These are phyloP conservation scores for Pseudopyrenochaeta lycopersici DNA, from an alignment of 2,329 filamentous ascomycete species.

Conservation along the genomic window DNA sequence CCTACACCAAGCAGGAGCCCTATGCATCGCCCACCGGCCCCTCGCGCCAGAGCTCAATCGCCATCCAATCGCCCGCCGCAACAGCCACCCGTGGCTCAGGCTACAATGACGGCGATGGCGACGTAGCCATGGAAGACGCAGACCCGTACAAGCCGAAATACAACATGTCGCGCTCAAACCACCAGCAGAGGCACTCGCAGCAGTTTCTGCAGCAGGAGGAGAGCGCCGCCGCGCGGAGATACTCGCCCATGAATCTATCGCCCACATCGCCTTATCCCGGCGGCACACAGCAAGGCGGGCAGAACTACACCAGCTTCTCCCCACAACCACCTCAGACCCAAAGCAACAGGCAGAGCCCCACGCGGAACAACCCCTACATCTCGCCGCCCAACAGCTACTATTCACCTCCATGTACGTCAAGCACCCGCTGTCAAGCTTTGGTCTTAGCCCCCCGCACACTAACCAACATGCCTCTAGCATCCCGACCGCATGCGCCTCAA, in stretches of 20 bases:
- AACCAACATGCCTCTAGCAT: conserved; percentile 43
- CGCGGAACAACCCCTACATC: conserved; percentile 68
- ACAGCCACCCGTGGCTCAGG: conserved; percentile 42
- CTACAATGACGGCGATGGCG: conserved; percentile 55
- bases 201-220: conserved; percentile 77
- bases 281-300: conserved; percentile 62
- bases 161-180: conserved; percentile 74
- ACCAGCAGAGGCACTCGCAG: conserved; percentile 78
- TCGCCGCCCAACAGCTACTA: conserved; percentile 67
- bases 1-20: conserved; percentile 48
- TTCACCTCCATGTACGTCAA: conserved; percentile 63
- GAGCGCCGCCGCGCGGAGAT: conserved; percentile 85
- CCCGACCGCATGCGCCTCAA: conserved; percentile 68
- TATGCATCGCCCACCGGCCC: conserved; percentile 45
- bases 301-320: conserved; percentile 54
- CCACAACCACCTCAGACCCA: conserved; percentile 46
- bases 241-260: conserved; percentile 95
- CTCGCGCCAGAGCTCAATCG: conserved; percentile 49
- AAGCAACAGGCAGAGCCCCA: conserved; percentile 80
- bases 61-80: conserved; percentile 46
- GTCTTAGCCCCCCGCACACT: conserved; percentile 28
- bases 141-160: conserved; percentile 91
- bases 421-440: conserved; percentile 8
- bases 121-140: conserved; percentile 80
- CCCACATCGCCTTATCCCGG: conserved; percentile 80